phyloP scores from a whole-genome alignment of 2,329 filamentous ascomycete species.

The Cytospora chrysosperma region DNA sequence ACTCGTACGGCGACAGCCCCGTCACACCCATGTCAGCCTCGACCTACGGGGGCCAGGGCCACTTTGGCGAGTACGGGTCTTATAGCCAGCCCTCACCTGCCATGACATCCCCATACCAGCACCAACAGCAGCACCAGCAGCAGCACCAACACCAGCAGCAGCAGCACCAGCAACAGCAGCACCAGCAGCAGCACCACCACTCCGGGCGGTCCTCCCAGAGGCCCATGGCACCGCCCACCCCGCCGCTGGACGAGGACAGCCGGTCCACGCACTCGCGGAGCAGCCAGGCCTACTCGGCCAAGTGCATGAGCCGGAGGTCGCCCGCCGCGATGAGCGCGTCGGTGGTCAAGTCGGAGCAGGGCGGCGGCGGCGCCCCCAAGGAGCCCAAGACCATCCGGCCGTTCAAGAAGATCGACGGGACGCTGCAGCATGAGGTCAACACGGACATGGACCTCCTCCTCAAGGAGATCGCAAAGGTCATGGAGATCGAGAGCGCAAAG shows the following conservation, averaged over 20 bases:
- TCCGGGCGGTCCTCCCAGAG: slow-evolving; percentile 6
- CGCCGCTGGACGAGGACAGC: slow-evolving; percentile 32
- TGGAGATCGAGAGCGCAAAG: background rate
- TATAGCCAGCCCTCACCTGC: slow-evolving; percentile 37
- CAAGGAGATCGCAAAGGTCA: slow-evolving; percentile 6
- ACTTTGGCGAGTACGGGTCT: slow-evolving; percentile 43
- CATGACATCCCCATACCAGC: slow-evolving; percentile 31
- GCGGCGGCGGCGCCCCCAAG: slow-evolving; percentile 14
- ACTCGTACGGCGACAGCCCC: slow-evolving; percentile 44
- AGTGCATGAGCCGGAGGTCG: slow-evolving; percentile 36
- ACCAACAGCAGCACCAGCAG: slow-evolving; percentile 22
- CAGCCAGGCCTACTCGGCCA: slow-evolving; percentile 29
- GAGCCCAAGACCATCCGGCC: slow-evolving; percentile 20
- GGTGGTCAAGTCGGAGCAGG: slow-evolving; percentile 25
- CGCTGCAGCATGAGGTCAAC: slow-evolving; percentile 14
- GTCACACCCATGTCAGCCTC: slow-evolving; percentile 43
- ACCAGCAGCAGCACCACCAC: slow-evolving; percentile 33
- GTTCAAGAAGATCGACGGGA: slow-evolving; percentile 18
- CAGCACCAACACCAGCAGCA: too few relatives aligned
- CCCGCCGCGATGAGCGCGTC: slow-evolving; percentile 38
- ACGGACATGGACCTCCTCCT: slow-evolving; percentile 19
- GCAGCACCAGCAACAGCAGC: too few relatives aligned
- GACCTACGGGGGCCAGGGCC: slow-evolving; percentile 43
- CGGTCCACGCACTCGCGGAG: slow-evolving; percentile 32
- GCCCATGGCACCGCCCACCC: slow-evolving; percentile 26